These are phyloP conservation scores for Boeremia lycopersici DNA, from an alignment of 2,329 filamentous ascomycete species.

Conservation along the genomic window DNA sequence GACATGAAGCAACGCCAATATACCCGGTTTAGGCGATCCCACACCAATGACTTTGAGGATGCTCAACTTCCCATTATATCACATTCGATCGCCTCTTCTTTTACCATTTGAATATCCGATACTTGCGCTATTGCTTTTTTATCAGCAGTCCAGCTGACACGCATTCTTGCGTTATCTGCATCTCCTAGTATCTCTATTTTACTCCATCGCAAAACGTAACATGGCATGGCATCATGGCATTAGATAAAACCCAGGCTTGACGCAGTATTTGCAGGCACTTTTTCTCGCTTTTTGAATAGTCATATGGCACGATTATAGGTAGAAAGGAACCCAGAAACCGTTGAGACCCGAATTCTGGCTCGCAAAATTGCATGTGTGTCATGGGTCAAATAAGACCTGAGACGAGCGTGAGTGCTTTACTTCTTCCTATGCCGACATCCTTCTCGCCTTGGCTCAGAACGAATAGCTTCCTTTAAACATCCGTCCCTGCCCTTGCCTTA, in stretches of 20 bases:
- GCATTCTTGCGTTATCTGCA: neutral
- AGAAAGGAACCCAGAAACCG: constrained; percentile 4
- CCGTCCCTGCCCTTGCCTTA: no score
- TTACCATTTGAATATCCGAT: constrained; percentile 13
- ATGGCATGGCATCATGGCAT: constrained; percentile 1
- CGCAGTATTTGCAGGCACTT: neutral
- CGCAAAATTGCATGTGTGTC: neutral
- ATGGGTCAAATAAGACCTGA: no score
- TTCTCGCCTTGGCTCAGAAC: no score
- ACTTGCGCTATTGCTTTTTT: neutral
- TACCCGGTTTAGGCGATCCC: constrained; percentile 15
- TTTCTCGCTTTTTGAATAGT: neutral
- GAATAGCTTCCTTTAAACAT: no score
- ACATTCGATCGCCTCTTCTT: neutral
- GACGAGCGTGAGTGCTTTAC: no score
- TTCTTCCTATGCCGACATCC: no score
- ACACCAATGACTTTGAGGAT: constrained; percentile 11
- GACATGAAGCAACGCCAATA: constrained; percentile 19
- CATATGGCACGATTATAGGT: neutral
- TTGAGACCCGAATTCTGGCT: neutral
- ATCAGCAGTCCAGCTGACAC: neutral
- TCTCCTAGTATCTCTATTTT: neutral
- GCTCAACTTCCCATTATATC: constrained; percentile 7
- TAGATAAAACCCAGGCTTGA: neutral
- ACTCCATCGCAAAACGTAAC: neutral